Evolutionary conservation across 73 alveolate species (phyloP).

Genomic region (Tetrahymena borealis): DNA sequence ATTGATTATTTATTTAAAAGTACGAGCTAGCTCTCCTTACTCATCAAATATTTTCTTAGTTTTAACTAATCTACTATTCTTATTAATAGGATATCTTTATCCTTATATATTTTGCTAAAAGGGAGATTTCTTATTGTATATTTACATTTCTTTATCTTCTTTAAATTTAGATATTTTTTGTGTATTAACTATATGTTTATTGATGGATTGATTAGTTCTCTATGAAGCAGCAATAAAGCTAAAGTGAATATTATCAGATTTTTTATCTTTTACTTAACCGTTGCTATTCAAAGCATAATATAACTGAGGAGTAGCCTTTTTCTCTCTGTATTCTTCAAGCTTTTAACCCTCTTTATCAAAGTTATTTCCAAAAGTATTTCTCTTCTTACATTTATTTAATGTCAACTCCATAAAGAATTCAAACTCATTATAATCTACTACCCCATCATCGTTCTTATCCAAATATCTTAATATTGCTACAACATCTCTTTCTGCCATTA

Average conservation of each 20-base stretch:
- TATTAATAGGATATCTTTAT: neutral
- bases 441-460: neutral
- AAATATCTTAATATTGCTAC: neutral
- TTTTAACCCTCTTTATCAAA: neutral
- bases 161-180: neutral
- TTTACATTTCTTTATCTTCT: neutral
- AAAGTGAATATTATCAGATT: neutral
- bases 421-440: neutral
- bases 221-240: neutral
- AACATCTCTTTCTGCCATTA: neutral
- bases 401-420: neutral
- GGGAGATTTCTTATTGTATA: neutral
- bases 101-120: neutral
- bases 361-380: neutral
- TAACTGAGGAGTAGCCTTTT: neutral
- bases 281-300: neutral
- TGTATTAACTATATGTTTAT: neutral
- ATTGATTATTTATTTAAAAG: constrained; percentile 5
- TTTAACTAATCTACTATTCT: neutral
- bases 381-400: neutral
- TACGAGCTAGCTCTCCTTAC: constrained; percentile 11
- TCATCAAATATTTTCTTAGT: neutral
- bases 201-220: neutral
- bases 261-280: neutral
- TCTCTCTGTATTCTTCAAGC: neutral